Conservation (phyloP, 2,329 filamentous ascomycete genomes). For the Colletotrichum costaricense region DNA sequence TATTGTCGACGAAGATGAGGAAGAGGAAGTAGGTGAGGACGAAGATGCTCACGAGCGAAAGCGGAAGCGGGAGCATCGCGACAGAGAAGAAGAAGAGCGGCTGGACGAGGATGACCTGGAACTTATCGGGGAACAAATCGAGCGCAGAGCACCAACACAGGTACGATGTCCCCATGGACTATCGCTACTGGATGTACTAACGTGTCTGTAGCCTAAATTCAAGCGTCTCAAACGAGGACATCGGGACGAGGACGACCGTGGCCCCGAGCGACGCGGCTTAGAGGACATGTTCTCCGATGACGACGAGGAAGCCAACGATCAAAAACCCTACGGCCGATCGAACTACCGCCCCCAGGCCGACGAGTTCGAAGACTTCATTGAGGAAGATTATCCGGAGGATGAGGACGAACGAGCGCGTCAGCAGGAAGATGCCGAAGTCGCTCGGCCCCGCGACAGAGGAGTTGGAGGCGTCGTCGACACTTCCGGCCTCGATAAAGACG, state of each 20-base stretch:
- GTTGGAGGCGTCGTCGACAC: conserved; percentile 80
- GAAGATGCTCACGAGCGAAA: conserved; percentile 67
- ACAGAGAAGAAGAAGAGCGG: conserved; percentile 86
- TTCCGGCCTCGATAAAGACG: conserved; percentile 88
- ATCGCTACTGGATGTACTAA: conserved; percentile 36
- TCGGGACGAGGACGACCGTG: conserved; percentile 76
- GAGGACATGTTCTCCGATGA: conserved; percentile 97
- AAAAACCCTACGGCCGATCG: conserved; percentile 61
- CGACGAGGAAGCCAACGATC: conserved; percentile 78
- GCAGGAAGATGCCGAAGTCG: conserved; percentile 89
- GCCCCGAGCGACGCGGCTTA: conserved; percentile 76
- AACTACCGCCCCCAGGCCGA: conserved; percentile 73
- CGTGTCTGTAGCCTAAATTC: conserved; percentile 78
- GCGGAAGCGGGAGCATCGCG: conserved; percentile 80
- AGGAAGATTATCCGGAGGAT: conserved; percentile 92
- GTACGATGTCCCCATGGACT: conserved; percentile 58
- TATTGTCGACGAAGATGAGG: conserved; percentile 92
- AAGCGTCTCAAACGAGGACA: conserved; percentile 96
- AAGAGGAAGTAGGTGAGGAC: conserved; percentile 75
- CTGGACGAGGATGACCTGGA: conserved; percentile 97
- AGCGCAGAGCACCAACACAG: conserved; percentile 76
- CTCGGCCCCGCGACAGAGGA: conserved; percentile 79
- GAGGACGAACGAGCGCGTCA: conserved; percentile 81
- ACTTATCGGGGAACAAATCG: conserved; percentile 86
- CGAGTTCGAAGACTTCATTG: conserved; percentile 96